Evolutionary conservation across 768 basidiomycete genomes (phyloP).

Genomic region (Boletus barrowsii): DNA sequence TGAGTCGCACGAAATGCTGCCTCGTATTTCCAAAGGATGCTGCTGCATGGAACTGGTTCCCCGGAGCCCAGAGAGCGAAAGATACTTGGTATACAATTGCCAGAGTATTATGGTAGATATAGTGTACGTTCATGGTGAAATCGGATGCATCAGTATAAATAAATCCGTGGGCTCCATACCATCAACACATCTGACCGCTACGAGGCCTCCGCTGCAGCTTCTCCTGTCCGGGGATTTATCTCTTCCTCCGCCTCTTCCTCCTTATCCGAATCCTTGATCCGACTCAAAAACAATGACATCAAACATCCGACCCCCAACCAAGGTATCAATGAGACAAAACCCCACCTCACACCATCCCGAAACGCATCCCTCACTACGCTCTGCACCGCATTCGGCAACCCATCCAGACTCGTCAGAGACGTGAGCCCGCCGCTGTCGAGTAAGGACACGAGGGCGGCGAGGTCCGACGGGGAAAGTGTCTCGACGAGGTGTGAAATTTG

Average conservation of each 20-base stretch:
- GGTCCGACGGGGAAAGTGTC: constrained; percentile 29
- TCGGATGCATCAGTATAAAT: too few species aligned
- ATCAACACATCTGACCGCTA: not conserved
- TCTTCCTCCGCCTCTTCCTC: not conserved
- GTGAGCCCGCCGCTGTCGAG: constrained; percentile 26
- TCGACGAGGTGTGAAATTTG: constrained; percentile 23
- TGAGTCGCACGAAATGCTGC: too few species aligned
- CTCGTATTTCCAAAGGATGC: too few species aligned
- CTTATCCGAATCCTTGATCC: constrained; percentile 31
- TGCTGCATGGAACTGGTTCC: too few species aligned
- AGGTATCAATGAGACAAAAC: constrained; percentile 47
- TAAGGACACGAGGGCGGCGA: constrained; percentile 23
- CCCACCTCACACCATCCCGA: constrained; percentile 38
- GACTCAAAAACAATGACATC: constrained; percentile 37
- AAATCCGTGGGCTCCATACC: too few species aligned
- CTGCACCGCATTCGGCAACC: constrained; percentile 36
- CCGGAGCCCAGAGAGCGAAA: too few species aligned
- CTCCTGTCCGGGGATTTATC: not conserved
- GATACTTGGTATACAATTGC: too few species aligned
- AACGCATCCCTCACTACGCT: constrained; percentile 40
- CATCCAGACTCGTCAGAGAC: constrained; percentile 36
- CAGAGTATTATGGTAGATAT: too few species aligned
- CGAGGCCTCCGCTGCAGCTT: not conserved
- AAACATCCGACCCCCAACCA: constrained; percentile 40
- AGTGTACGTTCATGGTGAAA: too few species aligned